Conservation (phyloP, 106 monocot genomes). For the Alisma plantagoaquatica region DNA sequence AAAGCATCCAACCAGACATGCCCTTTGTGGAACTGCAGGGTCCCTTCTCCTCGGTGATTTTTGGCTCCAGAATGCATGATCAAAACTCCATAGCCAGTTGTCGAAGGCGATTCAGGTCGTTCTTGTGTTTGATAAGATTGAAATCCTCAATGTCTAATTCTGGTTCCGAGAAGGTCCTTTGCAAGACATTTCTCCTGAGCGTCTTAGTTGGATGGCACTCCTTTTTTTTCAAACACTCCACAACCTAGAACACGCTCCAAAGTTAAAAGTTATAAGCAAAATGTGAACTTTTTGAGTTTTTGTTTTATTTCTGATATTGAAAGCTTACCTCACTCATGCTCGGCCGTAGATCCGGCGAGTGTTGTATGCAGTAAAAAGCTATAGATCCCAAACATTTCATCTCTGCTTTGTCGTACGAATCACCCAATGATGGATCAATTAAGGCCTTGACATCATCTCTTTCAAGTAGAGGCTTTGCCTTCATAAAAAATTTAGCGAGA, state of each 20-base stretch:
- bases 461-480: constrained; percentile 68
- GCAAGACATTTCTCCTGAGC: background rate
- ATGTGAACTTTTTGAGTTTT: background rate
- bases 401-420: constrained; percentile 29
- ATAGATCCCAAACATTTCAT: constrained; percentile 12
- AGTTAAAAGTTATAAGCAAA: background rate
- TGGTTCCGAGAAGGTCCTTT: constrained; percentile 48
- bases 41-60: too few relatives aligned
- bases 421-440: constrained; percentile 44
- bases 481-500: background rate
- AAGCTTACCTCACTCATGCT: constrained; percentile 48
- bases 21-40: too few relatives aligned
- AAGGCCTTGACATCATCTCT: constrained; percentile 26
- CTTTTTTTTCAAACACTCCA: constrained; percentile 32
- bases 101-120: constrained; percentile 37
- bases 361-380: constrained; percentile 47
- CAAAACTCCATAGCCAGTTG: constrained; percentile 30
- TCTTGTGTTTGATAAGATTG: constrained; percentile 36
- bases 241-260: constrained; percentile 16
- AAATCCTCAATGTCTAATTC: constrained; percentile 49
- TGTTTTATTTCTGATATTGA: too few relatives aligned
- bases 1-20: too few relatives aligned
- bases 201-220: constrained; percentile 5
- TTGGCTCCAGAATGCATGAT: too few relatives aligned
- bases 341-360: constrained; percentile 44